Base-by-base conservation (phyloP, 805 yeast species). In the Kodamaea kakaduensis region DNA sequence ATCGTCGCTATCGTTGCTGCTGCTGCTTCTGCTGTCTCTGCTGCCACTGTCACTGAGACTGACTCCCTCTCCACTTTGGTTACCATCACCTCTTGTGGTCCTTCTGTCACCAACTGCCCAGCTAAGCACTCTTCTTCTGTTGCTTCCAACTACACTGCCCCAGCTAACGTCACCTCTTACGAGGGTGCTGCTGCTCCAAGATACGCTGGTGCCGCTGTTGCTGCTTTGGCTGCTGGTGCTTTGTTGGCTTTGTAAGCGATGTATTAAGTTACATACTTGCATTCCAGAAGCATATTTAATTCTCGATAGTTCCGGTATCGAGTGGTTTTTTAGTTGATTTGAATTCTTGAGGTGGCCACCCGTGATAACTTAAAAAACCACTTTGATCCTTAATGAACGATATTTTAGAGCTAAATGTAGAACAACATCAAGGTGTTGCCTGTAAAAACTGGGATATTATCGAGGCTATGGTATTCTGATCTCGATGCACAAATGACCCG, bases 41-140 rank as follows among this genome's bases (percentile, higher is more conserved):
- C 59, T 31, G 44, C 48, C 35, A 51, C 57, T 42, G 44, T 51
- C 45, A 56, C 66, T 52, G 52, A 46, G 31, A 57, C 61, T 40
- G 57, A 50, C 21, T 29, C 43, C 27, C 40, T 52, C 35, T 54
- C 67, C 44, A 61, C 67, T 45, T 56, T 64, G 51, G 67, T 59
- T 29, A 66, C 71, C 59, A 54, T 64, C 59, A 61, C 67, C 45
- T 50, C 58, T 36, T 67, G 71, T 58, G 69, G 43, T 38, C 36
- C 55, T 15, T 49, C 53, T 39, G 71, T 65, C 46, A 65, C 71
- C 38, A 49, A 61, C 63, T 67, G 72, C 55, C 71, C 73, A 56
- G 61, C 59, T 40, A 39, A 35, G 25, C 31, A 33, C 31, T n/a
- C 24, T 17, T 25, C 24, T 30, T 29, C 30, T 15, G 25, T 30